Evolutionary conservation across 192 early-diverging fungal genomes (phyloP).

Genomic region (Entophlyctis luteolus): DNA sequence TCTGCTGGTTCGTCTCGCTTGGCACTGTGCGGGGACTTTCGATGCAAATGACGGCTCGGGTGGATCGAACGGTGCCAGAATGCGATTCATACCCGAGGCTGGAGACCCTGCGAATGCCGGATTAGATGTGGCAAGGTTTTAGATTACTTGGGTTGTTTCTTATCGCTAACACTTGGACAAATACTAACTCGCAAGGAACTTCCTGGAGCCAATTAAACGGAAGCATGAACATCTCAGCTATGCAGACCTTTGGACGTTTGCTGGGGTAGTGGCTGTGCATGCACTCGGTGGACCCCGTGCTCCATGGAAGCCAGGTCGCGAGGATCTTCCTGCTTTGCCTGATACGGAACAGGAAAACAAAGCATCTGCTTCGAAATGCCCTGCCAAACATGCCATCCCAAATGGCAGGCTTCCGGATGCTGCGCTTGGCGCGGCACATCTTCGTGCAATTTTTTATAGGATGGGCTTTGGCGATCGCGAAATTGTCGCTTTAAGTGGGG

Average conservation of each 20-base stretch:
- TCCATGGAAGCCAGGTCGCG: constrained; percentile 52
- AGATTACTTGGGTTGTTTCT: background rate
- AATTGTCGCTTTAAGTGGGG: constrained; percentile 62
- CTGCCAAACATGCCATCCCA: constrained; percentile 23
- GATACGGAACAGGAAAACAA: background rate
- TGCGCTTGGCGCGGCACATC: constrained; percentile 51
- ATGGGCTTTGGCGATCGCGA: constrained; percentile 70
- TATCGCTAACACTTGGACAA: too few species aligned
- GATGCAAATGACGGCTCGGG: constrained; percentile 49
- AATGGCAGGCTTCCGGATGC: constrained; percentile 67
- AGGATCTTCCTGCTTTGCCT: background rate
- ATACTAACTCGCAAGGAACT: too few species aligned
- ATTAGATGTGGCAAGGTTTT: constrained; percentile 17
- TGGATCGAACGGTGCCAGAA: constrained; percentile 69
- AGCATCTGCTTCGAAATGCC: background rate
- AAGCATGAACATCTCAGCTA: constrained; percentile 60
- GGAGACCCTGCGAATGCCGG: constrained; percentile 67
- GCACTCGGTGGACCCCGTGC: constrained; percentile 67
- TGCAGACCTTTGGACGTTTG: constrained; percentile 74
- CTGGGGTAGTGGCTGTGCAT: constrained; percentile 65
- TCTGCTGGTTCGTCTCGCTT: constrained; percentile 54
- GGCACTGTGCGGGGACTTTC: constrained; percentile 68
- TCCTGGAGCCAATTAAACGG: constrained; percentile 65
- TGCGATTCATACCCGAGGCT: constrained; percentile 62
- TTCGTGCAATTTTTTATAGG: constrained; percentile 55